These are phyloP conservation scores for Penicillium sp. DNA, from an alignment of 2,329 filamentous ascomycete species.

Conservation along the genomic window DNA sequence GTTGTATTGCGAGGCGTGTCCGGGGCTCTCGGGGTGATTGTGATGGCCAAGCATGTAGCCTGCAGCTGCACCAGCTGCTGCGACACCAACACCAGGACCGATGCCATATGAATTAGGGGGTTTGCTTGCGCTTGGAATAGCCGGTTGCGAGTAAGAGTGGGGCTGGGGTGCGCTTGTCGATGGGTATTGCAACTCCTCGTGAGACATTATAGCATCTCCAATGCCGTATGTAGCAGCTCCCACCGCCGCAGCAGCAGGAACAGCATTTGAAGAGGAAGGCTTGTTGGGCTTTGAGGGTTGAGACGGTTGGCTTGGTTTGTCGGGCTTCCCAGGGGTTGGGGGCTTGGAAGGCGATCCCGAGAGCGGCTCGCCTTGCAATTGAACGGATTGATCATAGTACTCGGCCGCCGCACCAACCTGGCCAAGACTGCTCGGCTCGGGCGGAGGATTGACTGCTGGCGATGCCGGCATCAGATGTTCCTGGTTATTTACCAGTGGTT, in stretches of 20 bases:
- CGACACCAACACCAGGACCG: slow-evolving; percentile 34
- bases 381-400: slow-evolving; percentile 41
- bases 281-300: slow-evolving; percentile 29
- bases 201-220: slow-evolving; percentile 30
- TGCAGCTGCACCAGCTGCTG: slow-evolving; percentile 40
- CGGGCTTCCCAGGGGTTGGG: slow-evolving; percentile 27
- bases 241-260: slow-evolving; percentile 25
- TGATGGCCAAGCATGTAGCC: slow-evolving; percentile 39
- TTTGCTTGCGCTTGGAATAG: slow-evolving; percentile 14
- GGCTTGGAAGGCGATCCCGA: slow-evolving; percentile 20
- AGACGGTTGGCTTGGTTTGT: slow-evolving; percentile 28
- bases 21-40: slow-evolving; percentile 28
- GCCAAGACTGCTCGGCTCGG: slow-evolving; percentile 53
- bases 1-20: slow-evolving; percentile 29
- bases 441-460: slow-evolving; percentile 48
- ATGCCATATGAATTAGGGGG: slow-evolving; percentile 31
- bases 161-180: slow-evolving; percentile 13
- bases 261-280: slow-evolving; percentile 27
- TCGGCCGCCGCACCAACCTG: slow-evolving; percentile 50
- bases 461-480: slow-evolving; percentile 54
- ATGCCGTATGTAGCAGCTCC: slow-evolving; percentile 42
- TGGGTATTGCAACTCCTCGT: slow-evolving; percentile 18
- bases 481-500: slow-evolving; percentile 50
- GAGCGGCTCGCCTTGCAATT: slow-evolving; percentile 14
- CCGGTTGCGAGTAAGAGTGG: slow-evolving; percentile 19